These are phyloP conservation scores for Pichia sp. DNA, from an alignment of 1,139 yeast genomes.

Conservation along the genomic window DNA sequence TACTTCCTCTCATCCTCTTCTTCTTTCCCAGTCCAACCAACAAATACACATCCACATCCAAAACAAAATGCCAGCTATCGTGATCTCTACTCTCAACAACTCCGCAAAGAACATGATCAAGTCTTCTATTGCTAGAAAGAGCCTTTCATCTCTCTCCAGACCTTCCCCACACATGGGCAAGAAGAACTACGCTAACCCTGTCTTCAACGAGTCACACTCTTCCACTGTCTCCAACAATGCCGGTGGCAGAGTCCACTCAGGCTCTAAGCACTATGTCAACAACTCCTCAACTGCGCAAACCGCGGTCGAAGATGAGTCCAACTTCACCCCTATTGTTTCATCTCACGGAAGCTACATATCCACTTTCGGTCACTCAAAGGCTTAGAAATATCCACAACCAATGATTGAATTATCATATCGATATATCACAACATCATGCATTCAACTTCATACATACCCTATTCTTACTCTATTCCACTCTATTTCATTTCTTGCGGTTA, in stretches of 20 bases:
- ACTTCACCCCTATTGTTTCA: conserved; percentile 28
- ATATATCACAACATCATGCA: too few relatives aligned
- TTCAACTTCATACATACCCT: neutral
- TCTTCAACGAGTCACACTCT: conserved; percentile 12
- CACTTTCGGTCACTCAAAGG: conserved; percentile 22
- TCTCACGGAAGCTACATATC: conserved; percentile 21
- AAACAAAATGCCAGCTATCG: conserved; percentile 19
- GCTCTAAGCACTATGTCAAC: conserved; percentile 25
- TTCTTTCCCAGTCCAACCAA: neutral
- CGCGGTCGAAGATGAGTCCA: conserved; percentile 9
- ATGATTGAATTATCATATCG: too few relatives aligned
- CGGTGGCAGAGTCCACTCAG: conserved; percentile 24
- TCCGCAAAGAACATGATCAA: conserved; percentile 24
- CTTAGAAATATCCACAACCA: conserved; percentile 6
- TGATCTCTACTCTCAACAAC: conserved; percentile 19
- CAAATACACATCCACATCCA: neutral
- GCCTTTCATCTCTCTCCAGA: conserved; percentile 21
- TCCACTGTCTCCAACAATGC: conserved; percentile 24
- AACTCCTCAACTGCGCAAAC: conserved; percentile 17
- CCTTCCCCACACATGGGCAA: conserved; percentile 19
- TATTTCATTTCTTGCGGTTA: too few relatives aligned
- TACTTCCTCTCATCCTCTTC: neutral
- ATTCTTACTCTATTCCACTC: too few relatives aligned
- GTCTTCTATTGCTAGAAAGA: conserved; percentile 12
- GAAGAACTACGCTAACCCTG: conserved; percentile 17